Evolutionary conservation across 176 grass and related monocot genomes (phyloP).

Genomic region (Oryza brachyantha): DNA sequence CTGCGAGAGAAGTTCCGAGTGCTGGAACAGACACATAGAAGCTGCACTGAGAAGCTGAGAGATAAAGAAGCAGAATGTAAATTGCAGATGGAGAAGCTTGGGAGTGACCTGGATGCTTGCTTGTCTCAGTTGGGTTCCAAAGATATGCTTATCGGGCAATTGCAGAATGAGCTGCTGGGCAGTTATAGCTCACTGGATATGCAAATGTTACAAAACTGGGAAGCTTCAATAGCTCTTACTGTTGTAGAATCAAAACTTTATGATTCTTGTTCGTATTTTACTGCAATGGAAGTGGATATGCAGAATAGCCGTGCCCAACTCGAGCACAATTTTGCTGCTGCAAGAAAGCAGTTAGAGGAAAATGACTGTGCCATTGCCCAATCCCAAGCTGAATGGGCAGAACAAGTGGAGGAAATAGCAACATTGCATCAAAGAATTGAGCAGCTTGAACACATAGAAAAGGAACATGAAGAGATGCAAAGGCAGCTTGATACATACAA

Average conservation of each 20-base stretch:
- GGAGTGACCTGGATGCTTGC: conserved; percentile 51
- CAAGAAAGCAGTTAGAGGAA: conserved; percentile 41
- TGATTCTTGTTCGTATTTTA: conserved; percentile 46
- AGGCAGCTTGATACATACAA: conserved; percentile 52
- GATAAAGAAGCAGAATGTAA: conserved; percentile 55
- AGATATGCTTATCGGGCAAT: conserved; percentile 37
- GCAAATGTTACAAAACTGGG: conserved; percentile 48
- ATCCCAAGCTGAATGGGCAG: conserved; percentile 35
- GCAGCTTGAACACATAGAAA: conserved; percentile 41
- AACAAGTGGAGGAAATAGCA: conserved; percentile 29
- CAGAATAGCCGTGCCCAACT: conserved; percentile 29
- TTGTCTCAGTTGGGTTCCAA: conserved; percentile 41
- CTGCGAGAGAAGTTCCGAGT: conserved; percentile 58
- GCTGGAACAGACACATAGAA: conserved; percentile 62
- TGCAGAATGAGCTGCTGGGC: conserved; percentile 57
- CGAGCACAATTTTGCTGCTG: conserved; percentile 30
- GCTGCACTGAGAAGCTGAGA: conserved; percentile 62
- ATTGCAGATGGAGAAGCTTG: conserved; percentile 52
- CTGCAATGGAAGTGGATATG: conserved; percentile 35
- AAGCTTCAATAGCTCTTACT: conserved; percentile 26
- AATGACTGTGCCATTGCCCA: conserved; percentile 39
- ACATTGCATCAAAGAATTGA: conserved; percentile 43
- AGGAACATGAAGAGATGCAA: conserved; percentile 45
- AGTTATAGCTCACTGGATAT: conserved; percentile 40
- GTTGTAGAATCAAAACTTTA: conserved; percentile 38